Conservation (phyloP, 2,329 filamentous ascomycete genomes). For the Claviceps paspali region DNA sequence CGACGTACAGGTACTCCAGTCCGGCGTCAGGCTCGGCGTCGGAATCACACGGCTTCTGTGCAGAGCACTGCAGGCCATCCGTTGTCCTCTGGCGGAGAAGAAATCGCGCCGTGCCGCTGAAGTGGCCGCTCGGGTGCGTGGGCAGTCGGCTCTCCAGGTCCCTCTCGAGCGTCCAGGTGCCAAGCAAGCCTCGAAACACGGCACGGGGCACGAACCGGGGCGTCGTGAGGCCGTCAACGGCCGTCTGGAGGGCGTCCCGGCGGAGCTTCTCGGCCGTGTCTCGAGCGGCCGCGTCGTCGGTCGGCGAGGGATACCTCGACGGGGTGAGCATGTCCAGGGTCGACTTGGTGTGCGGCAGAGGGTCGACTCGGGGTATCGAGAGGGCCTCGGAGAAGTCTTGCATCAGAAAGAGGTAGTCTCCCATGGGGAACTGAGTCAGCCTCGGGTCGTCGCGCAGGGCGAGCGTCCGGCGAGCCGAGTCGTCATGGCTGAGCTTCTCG, state of each 20-base stretch:
- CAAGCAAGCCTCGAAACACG: slow-evolving; percentile 56
- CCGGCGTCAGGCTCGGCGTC: slow-evolving; percentile 18
- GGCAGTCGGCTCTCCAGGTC: slow-evolving; percentile 37
- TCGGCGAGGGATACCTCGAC: slow-evolving; percentile 32
- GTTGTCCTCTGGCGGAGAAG: slow-evolving; percentile 43
- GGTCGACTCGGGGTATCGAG: slow-evolving; percentile 27
- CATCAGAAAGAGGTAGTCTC: slow-evolving; percentile 64
- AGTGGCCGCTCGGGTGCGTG: slow-evolving; percentile 47
- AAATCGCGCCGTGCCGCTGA: slow-evolving; percentile 51
- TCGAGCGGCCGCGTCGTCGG: slow-evolving; percentile 20
- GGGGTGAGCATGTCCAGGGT: slow-evolving; percentile 41
- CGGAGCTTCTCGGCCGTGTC: slow-evolving; percentile 28
- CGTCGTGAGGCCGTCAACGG: slow-evolving; percentile 25
- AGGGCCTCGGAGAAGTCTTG: slow-evolving; percentile 51
- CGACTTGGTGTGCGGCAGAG: slow-evolving; percentile 23
- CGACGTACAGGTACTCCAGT: slow-evolving; percentile 52
- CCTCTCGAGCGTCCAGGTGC: slow-evolving; percentile 50
- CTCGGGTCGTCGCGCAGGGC: slow-evolving; percentile 35
- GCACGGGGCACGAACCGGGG: slow-evolving; percentile 45
- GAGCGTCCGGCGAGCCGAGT: slow-evolving; percentile 30
- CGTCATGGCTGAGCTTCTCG: slow-evolving; percentile 27
- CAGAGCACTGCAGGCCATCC: slow-evolving; percentile 31
- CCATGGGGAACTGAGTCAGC: slow-evolving; percentile 64
- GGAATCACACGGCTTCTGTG: no score
- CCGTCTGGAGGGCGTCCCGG: slow-evolving; percentile 27